Conservation (phyloP, 2,329 filamentous ascomycete genomes). For the Aureobasidium sp. region DNA sequence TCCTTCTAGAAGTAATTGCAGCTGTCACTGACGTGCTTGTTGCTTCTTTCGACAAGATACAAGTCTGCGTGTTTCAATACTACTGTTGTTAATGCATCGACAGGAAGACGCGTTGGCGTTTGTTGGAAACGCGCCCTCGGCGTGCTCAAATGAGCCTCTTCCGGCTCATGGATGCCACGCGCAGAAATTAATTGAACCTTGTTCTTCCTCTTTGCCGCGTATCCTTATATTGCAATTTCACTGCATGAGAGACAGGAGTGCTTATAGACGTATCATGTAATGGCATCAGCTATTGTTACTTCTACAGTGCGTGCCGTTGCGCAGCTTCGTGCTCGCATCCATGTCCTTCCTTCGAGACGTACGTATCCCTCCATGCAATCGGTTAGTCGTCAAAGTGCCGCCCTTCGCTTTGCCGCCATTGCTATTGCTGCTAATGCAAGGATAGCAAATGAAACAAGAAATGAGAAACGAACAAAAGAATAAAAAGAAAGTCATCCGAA, state of each 20-base stretch:
- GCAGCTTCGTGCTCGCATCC: neutral
- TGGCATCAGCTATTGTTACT: constrained; percentile 13
- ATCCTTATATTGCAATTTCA: neutral
- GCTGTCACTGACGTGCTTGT: neutral
- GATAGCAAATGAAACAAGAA: neutral
- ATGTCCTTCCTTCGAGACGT: neutral
- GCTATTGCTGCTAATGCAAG: neutral
- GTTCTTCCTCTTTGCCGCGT: neutral
- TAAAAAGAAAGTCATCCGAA: neutral
- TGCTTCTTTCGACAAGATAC: neutral
- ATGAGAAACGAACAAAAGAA: neutral
- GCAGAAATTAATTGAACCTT: neutral
- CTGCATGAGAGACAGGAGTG: neutral
- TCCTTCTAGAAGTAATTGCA: neutral
- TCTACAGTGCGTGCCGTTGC: neutral
- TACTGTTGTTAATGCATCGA: constrained; percentile 5
- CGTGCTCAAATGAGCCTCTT: neutral
- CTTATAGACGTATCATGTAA: neutral
- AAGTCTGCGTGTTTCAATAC: constrained; percentile 1
- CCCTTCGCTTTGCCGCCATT: neutral
- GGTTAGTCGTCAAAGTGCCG: neutral
- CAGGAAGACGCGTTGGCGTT: constrained; percentile 14
- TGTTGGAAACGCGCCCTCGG: neutral
- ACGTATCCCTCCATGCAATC: neutral
- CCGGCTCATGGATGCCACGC: neutral